Conservation (phyloP, 2,329 filamentous ascomycete genomes). For the Acephala macrosclerotiorum region DNA sequence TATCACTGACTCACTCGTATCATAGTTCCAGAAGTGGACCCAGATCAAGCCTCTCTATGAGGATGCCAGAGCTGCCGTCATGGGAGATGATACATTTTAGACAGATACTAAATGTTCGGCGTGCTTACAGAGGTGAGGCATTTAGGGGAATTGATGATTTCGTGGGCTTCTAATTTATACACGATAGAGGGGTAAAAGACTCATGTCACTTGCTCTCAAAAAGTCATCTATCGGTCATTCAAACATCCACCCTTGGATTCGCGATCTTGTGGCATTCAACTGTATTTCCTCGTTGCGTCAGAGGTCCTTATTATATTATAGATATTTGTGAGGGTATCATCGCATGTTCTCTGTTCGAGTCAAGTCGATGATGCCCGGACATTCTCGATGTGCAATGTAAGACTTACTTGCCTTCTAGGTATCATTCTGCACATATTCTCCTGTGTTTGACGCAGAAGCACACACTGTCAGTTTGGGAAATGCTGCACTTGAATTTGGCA, state of each 20-base stretch:
- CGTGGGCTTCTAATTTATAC: background rate
- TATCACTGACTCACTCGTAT: background rate
- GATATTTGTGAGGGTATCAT: too few relatives aligned
- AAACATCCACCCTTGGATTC: background rate
- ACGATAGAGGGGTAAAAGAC: background rate
- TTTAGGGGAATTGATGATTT: background rate
- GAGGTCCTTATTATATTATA: too few relatives aligned
- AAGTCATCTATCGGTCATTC: background rate
- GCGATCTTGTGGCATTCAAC: background rate
- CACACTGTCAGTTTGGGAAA: too few relatives aligned
- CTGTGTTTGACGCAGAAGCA: too few relatives aligned
- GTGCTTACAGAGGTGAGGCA: background rate
- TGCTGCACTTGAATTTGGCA: too few relatives aligned
- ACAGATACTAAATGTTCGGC: background rate
- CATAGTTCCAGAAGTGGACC: constrained; percentile 83
- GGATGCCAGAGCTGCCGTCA: constrained; percentile 69
- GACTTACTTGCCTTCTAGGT: too few relatives aligned
- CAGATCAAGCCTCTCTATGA: constrained; percentile 77
- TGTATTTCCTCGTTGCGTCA: too few relatives aligned
- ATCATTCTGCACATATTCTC: too few relatives aligned
- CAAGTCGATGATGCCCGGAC: too few relatives aligned
- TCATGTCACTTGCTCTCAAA: background rate
- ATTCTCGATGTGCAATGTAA: too few relatives aligned
- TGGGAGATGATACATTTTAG: constrained; percentile 42
- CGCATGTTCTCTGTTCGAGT: too few relatives aligned